Evolutionary conservation across 352 stramenopile species (phyloP).

Genomic region (Blastocystis sp.): DNA sequence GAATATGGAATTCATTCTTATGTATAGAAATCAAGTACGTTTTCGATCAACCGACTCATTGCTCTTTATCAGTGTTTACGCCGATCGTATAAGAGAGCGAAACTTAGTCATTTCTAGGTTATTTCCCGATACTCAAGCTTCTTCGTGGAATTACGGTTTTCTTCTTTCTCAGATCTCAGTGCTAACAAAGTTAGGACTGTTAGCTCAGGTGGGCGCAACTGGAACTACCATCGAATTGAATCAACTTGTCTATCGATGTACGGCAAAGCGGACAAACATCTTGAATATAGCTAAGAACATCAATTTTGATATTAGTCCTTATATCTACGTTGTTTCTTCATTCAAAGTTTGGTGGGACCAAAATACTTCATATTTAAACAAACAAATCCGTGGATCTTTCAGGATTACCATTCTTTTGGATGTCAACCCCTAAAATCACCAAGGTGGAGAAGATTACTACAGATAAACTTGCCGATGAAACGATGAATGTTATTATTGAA

Average conservation of each 20-base stretch:
- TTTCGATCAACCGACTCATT: slow-evolving; percentile 35
- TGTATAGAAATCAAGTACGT: not conserved
- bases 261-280: not conserved
- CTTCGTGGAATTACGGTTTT: slow-evolving; percentile 15
- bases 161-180: slow-evolving; percentile 18
- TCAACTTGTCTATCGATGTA: slow-evolving; percentile 51
- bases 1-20: not conserved
- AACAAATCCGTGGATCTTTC: not conserved
- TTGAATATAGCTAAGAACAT: slow-evolving; percentile 58
- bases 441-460: slow-evolving; percentile 35
- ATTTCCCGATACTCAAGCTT: slow-evolving; percentile 20
- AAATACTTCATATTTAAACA: not conserved
- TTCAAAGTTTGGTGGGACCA: not conserved
- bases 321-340: slow-evolving; percentile 42
- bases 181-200: slow-evolving; percentile 4
- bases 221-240: slow-evolving; percentile 16
- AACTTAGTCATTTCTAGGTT: not conserved
- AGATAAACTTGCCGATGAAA: slow-evolving; percentile 16
- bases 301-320: slow-evolving; percentile 46
- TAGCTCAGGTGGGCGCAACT: not conserved
- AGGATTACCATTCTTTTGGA: not conserved
- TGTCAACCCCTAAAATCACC: not conserved
- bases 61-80: slow-evolving; percentile 23
- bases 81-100: not conserved
- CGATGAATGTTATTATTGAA: slow-evolving; percentile 20